Percentiles rank a stretch among this genome's conserved stretches.
Conservation (phyloP, 2,329 filamentous ascomycete species). For the Podosphaera aphanis region DNA sequence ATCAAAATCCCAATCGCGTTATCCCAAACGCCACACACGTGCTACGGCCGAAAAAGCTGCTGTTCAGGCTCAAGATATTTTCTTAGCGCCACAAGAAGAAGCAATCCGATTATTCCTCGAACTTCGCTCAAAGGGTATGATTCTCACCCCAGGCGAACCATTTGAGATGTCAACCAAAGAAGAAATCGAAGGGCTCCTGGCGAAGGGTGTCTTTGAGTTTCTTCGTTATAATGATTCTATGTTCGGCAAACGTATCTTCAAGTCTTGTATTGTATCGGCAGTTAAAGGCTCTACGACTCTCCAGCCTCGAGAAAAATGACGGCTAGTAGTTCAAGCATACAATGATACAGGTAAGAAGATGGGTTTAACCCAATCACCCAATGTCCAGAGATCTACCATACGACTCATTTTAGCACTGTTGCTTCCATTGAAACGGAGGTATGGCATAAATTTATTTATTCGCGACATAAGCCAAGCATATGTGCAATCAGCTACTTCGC, state of each 20-base stretch:
- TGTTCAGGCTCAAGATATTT: neutral
- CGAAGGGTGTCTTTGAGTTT: neutral
- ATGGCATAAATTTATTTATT: neutral
- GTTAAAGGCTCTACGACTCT: neutral
- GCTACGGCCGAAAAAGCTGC: neutral
- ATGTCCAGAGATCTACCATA: neutral
- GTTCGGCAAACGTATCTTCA: conserved; percentile 1
- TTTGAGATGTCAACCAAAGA: neutral
- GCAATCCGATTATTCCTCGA: neutral
- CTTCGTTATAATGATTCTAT: neutral
- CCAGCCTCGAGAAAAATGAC: conserved; percentile 3
- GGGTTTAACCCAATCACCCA: neutral
- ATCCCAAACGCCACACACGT: neutral
- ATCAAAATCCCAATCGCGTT: no score
- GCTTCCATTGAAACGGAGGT: neutral
- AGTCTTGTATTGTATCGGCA: conserved; percentile 2
- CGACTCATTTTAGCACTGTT: neutral
- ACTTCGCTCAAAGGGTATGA: neutral
- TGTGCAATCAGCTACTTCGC: neutral
- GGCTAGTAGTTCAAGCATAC: conserved; percentile 5
- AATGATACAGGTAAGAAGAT: conserved; percentile 3
- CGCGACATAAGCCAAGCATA: neutral
- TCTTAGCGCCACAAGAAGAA: neutral
- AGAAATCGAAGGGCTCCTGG: neutral
- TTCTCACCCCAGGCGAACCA: neutral